Evolutionary conservation across 148 eudicot genomes (phyloP).

Genomic region (Fallopia convolvulus): DNA sequence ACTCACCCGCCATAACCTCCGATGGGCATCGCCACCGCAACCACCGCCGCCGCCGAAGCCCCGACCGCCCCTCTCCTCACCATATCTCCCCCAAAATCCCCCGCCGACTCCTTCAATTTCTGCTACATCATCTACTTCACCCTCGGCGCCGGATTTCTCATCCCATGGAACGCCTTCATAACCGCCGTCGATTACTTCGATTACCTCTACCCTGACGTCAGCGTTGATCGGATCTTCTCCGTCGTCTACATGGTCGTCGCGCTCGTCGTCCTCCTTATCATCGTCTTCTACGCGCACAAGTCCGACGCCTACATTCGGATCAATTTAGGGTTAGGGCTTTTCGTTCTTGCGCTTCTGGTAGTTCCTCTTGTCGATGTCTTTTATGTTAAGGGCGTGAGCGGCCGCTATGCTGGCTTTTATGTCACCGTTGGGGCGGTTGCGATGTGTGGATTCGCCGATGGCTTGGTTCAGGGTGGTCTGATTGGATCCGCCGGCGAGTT

Average conservation of each 20-base stretch:
- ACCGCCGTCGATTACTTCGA: slow-evolving; percentile 83
- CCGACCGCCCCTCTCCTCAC: slow-evolving; percentile 23
- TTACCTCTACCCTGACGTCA: slow-evolving; percentile 57
- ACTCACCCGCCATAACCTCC: neutral
- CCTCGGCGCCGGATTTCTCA: slow-evolving; percentile 50
- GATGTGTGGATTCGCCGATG: slow-evolving; percentile 63
- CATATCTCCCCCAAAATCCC: slow-evolving; percentile 17
- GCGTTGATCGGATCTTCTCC: slow-evolving; percentile 66
- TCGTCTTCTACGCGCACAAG: slow-evolving; percentile 34
- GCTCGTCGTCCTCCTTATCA: slow-evolving; percentile 28
- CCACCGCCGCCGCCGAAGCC: slow-evolving; percentile 21
- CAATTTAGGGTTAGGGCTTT: slow-evolving; percentile 56
- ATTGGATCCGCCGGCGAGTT: slow-evolving; percentile 76
- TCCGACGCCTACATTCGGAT: slow-evolving; percentile 35
- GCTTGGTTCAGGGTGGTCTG: slow-evolving; percentile 68
- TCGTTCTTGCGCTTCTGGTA: slow-evolving; percentile 36
- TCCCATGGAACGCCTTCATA: slow-evolving; percentile 77
- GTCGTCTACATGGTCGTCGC: slow-evolving; percentile 50
- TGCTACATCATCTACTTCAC: slow-evolving; percentile 77
- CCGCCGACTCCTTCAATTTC: slow-evolving; percentile 49
- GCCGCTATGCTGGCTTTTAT: slow-evolving; percentile 49
- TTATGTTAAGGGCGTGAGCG: slow-evolving; percentile 49
- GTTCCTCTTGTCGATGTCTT: slow-evolving; percentile 58
- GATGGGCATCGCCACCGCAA: slow-evolving; percentile 25
- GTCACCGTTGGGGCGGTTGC: slow-evolving; percentile 59